Evolutionary conservation across 805 yeast species (phyloP).

Genomic region (Saccharomycopsis javanensis): DNA sequence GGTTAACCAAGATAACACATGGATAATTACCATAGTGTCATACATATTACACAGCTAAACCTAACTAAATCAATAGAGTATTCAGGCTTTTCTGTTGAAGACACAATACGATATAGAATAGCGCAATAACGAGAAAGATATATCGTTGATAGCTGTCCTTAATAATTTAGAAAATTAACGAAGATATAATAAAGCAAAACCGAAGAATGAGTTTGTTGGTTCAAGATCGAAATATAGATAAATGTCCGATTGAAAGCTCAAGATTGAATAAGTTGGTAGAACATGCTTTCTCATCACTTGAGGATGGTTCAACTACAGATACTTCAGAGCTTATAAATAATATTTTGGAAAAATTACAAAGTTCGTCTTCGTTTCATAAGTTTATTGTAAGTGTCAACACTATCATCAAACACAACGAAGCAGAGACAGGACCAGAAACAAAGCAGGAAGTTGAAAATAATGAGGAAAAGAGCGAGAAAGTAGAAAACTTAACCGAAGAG

Average conservation of each 20-base stretch:
- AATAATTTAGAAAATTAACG: too few relatives aligned
- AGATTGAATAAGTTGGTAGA: slow-evolving; percentile 21
- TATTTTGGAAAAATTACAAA: slow-evolving; percentile 30
- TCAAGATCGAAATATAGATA: slow-evolving; percentile 19
- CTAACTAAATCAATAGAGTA: too few relatives aligned
- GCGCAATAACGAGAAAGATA: too few relatives aligned
- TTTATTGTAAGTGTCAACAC: slow-evolving; percentile 40
- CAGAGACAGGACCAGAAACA: slow-evolving; percentile 5
- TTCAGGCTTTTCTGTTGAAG: too few relatives aligned
- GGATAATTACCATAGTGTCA: too few relatives aligned
- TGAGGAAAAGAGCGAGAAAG: background rate
- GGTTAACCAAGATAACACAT: too few relatives aligned
- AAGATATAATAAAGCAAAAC: too few relatives aligned
- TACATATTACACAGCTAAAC: too few relatives aligned
- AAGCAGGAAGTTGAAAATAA: background rate
- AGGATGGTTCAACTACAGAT: slow-evolving; percentile 1
- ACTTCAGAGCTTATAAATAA: slow-evolving; percentile 20
- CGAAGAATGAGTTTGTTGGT: slow-evolving; percentile 12
- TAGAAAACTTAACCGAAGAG: too few relatives aligned
- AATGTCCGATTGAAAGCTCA: slow-evolving; percentile 21
- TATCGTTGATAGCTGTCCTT: too few relatives aligned
- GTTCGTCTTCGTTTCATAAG: slow-evolving; percentile 45
- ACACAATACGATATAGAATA: too few relatives aligned
- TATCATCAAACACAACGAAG: too few relatives aligned
- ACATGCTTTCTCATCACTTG: slow-evolving; percentile 11